These are phyloP conservation scores for Helichrysum umbraculigerum DNA, from an alignment of 129 eudicot genomes.

Conservation along the genomic window DNA sequence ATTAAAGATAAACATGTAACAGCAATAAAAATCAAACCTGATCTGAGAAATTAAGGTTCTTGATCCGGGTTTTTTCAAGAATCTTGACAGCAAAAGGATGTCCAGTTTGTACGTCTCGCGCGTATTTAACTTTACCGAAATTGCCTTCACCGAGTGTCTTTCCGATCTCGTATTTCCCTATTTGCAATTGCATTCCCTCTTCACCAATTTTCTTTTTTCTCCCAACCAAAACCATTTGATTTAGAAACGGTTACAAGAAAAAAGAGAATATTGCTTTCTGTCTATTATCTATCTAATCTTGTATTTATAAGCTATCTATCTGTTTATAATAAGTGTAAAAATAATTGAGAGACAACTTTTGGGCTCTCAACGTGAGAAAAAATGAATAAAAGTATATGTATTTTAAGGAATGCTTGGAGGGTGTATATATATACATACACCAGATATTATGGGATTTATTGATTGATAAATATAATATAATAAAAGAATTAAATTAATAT, in stretches of 20 bases:
- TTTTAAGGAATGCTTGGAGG: conserved; percentile 1
- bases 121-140: conserved; percentile 85
- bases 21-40: conserved; percentile 45
- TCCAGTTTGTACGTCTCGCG: conserved; percentile 63
- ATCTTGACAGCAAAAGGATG: conserved; percentile 79
- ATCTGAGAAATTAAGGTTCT: conserved; percentile 74
- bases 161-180: conserved; percentile 90
- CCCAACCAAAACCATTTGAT: conserved; percentile 44
- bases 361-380: neutral
- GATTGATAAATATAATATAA: neutral
- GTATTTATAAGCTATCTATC: neutral
- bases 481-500: no score
- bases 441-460: conserved; percentile 11
- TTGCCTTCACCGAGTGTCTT: conserved; percentile 89
- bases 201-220: conserved; percentile 29
- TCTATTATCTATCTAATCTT: neutral
- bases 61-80: conserved; percentile 63
- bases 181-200: conserved; percentile 67
- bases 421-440: conserved; percentile 21
- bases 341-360: conserved; percentile 18
- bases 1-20: neutral
- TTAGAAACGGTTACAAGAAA: neutral
- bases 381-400: neutral
- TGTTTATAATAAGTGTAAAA: neutral
- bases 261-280: neutral